A percentile compares a stretch with the other conserved stretches of the same genome.
These are phyloP conservation scores for Trichoderma sp. DNA, from an alignment of 2,329 filamentous ascomycete genomes.

Conservation along the genomic window DNA sequence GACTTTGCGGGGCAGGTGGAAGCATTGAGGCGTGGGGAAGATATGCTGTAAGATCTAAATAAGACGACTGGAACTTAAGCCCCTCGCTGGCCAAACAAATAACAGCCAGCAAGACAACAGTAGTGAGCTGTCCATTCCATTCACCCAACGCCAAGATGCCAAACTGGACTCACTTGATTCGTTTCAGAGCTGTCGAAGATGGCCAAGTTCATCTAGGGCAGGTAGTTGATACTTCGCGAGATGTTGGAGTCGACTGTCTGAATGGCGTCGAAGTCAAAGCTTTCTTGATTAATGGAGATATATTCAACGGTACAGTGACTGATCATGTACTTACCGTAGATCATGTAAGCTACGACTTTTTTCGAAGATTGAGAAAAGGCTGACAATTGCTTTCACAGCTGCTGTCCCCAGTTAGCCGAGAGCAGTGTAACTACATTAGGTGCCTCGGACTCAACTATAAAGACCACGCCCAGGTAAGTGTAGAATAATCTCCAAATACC, in stretches of 20 bases:
- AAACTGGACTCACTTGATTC: slow-evolving; percentile 10
- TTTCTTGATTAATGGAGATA: background rate
- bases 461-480: slow-evolving; percentile 16
- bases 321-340: background rate
- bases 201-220: slow-evolving; percentile 12
- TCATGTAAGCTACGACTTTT: background rate
- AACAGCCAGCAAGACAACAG: background rate
- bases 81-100: background rate
- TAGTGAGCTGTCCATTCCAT: background rate
- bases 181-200: slow-evolving; percentile 10
- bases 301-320: background rate
- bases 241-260: background rate
- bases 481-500: background rate
- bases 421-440: background rate
- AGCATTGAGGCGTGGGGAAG: background rate
- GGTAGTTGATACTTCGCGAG: background rate
- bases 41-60: background rate
- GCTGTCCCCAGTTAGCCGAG: background rate
- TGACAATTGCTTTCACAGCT: background rate
- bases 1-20: background rate
- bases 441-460: slow-evolving; percentile 27
- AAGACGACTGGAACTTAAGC: background rate
- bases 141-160: background rate
- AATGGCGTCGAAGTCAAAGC: background rate
- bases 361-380: background rate